Percentiles rank a stretch among this genome's conserved stretches.
phyloP scores from a whole-genome alignment of 805 yeast genomes.

The Pichia paraexigua region DNA sequence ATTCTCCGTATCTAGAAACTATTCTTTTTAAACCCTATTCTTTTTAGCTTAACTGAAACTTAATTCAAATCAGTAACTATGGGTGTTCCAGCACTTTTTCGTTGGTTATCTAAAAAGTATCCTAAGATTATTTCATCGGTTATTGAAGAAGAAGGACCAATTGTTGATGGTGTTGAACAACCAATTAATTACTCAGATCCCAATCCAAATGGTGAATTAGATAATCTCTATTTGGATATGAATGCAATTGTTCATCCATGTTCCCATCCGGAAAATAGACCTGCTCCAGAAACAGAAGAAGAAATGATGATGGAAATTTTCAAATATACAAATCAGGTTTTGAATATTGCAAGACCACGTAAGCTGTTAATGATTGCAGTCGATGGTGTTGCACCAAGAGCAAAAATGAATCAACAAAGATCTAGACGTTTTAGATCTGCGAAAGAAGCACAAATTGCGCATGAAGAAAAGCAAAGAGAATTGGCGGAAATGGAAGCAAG shows the following conservation, averaged over 20 bases:
- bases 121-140: conserved; percentile 94
- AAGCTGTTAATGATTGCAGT: conserved; percentile 91
- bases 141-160: conserved; percentile 57
- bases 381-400: conserved; percentile 98
- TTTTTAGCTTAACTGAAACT: neutral
- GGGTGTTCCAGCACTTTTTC: conserved; percentile 97
- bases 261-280: conserved; percentile 94
- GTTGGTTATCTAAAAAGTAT: conserved; percentile 91
- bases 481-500: conserved; percentile 49
- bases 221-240: conserved; percentile 92
- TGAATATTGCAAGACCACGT: conserved; percentile 91
- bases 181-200: conserved; percentile 66
- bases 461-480: conserved; percentile 59
- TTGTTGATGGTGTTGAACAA: conserved; percentile 50
- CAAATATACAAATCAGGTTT: conserved; percentile 83
- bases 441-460: conserved; percentile 74
- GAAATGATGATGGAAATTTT: conserved; percentile 95
- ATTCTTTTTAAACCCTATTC: neutral
- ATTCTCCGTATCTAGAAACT: neutral
- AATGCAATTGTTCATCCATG: conserved; percentile 99
- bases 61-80: conserved; percentile 25
- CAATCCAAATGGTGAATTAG: conserved; percentile 94
- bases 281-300: conserved; percentile 93
- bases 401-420: conserved; percentile 96
- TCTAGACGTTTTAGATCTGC: conserved; percentile 91